Evolutionary conservation across 805 yeast species (phyloP).

Genomic region (Kurtzmaniella cleridarum): DNA sequence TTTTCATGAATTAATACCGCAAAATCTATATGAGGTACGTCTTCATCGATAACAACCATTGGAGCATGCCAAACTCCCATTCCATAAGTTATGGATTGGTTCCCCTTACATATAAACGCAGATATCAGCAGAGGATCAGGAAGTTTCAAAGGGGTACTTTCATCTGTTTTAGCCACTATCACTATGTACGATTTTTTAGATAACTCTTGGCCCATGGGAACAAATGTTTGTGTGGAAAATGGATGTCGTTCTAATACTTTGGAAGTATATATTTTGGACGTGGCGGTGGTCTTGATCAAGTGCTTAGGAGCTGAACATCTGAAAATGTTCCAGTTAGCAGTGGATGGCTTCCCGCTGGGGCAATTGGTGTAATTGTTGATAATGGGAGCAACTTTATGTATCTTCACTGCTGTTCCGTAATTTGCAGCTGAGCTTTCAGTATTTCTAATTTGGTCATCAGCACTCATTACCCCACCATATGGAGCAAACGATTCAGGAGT

Average conservation of each 20-base stretch:
- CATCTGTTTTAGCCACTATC: slow-evolving; percentile 63
- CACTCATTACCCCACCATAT: slow-evolving; percentile 76
- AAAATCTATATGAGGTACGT: slow-evolving; percentile 56
- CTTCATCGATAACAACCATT: slow-evolving; percentile 74
- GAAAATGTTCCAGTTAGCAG: slow-evolving; percentile 78
- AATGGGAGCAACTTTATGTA: slow-evolving; percentile 68
- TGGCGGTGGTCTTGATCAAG: slow-evolving; percentile 29
- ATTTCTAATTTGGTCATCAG: slow-evolving; percentile 60
- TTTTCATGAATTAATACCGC: slow-evolving; percentile 87
- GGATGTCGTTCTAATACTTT: slow-evolving; percentile 90
- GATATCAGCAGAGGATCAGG: slow-evolving; percentile 59
- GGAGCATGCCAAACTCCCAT: slow-evolving; percentile 94
- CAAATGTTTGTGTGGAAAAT: slow-evolving; percentile 77
- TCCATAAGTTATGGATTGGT: slow-evolving; percentile 87
- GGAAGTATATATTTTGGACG: slow-evolving; percentile 35
- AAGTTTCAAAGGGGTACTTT: slow-evolving; percentile 28
- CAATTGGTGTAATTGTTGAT: slow-evolving; percentile 45
- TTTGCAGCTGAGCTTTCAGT: slow-evolving; percentile 56
- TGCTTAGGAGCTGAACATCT: slow-evolving; percentile 75
- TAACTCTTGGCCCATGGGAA: slow-evolving; percentile 75
- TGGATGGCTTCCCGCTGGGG: slow-evolving; percentile 43
- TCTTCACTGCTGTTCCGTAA: slow-evolving; percentile 88
- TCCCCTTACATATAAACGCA: slow-evolving; percentile 75
- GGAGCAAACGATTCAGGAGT: slow-evolving; percentile 62
- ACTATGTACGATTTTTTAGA: slow-evolving; percentile 60